A percentile compares a stretch with the other conserved stretches of the same genome.
These are phyloP conservation scores for Raddia distichophylla DNA, from an alignment of 176 grass and related monocot genomes.

Conservation along the genomic window DNA sequence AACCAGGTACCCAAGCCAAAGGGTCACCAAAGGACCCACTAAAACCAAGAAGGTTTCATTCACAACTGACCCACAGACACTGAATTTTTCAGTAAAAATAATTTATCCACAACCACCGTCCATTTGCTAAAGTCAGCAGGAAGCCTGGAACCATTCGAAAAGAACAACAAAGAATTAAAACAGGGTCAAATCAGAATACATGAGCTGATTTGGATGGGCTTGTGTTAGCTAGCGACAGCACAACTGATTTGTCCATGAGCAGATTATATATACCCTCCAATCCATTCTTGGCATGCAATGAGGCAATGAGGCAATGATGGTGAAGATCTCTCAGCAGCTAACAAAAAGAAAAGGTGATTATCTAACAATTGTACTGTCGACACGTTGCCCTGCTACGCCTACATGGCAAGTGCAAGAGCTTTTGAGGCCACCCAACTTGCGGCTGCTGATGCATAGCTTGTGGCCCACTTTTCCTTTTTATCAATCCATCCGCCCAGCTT, in stretches of 20 bases:
- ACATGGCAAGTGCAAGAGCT: no score
- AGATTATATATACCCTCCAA: neutral
- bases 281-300: conserved; percentile 2
- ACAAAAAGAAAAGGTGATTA: conserved; percentile 42
- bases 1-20: neutral
- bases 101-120: conserved; percentile 15
- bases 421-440: no score
- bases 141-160: neutral
- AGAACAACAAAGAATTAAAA: neutral
- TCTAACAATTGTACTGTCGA: conserved; percentile 36
- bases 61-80: conserved; percentile 7
- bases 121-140: conserved; percentile 16
- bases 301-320: conserved; percentile 42
- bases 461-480: conserved; percentile 82
- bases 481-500: conserved; percentile 73
- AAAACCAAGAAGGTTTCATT: conserved; percentile 19
- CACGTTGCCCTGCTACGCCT: conserved; percentile 46
- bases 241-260: conserved; percentile 16
- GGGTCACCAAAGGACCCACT: conserved; percentile 35
- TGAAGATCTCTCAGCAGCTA: conserved; percentile 37
- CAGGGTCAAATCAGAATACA: conserved; percentile 19
- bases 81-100: neutral
- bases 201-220: conserved; percentile 15
- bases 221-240: conserved; percentile 21
- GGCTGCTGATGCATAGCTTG: conserved; percentile 60